Conservation (phyloP, 148 eudicot species). For the Oxyria digyna region DNA sequence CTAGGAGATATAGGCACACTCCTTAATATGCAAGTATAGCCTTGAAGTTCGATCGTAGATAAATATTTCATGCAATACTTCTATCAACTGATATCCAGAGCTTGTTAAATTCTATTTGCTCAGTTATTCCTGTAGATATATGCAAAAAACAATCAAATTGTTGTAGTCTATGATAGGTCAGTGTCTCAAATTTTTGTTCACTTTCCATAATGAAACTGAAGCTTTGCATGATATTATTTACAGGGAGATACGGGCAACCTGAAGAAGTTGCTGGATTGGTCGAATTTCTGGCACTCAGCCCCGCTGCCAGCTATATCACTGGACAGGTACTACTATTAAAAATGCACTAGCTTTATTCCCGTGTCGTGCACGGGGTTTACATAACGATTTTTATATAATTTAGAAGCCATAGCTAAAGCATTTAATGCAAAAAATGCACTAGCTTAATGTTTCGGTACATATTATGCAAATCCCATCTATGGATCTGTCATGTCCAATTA, state of each 20-base stretch:
- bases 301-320: conserved; percentile 11
- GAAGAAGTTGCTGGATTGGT: conserved; percentile 10
- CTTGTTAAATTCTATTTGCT: not conserved
- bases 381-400: too few relatives aligned
- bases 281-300: conserved; percentile 6
- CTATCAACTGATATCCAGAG: not conserved
- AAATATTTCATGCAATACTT: not conserved
- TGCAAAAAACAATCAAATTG: too few relatives aligned
- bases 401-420: too few relatives aligned
- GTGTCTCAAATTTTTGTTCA: not conserved
- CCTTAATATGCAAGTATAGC: not conserved
- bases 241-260: conserved; percentile 7
- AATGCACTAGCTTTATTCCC: too few relatives aligned
- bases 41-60: not conserved
- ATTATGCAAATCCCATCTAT: not conserved
- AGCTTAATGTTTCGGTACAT: too few relatives aligned
- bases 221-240: not conserved
- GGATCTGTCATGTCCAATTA: not conserved
- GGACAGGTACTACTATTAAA: conserved; percentile 5
- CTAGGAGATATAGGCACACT: not conserved
- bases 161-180: too few relatives aligned
- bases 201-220: not conserved
- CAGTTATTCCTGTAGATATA: too few relatives aligned
- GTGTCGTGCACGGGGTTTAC: too few relatives aligned
- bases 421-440: too few relatives aligned